Percentiles rank a stretch among this genome's conserved stretches.
These are phyloP conservation scores for Magnusiomyces clavatus DNA, from an alignment of 1,139 yeast genomes.

Conservation along the genomic window DNA sequence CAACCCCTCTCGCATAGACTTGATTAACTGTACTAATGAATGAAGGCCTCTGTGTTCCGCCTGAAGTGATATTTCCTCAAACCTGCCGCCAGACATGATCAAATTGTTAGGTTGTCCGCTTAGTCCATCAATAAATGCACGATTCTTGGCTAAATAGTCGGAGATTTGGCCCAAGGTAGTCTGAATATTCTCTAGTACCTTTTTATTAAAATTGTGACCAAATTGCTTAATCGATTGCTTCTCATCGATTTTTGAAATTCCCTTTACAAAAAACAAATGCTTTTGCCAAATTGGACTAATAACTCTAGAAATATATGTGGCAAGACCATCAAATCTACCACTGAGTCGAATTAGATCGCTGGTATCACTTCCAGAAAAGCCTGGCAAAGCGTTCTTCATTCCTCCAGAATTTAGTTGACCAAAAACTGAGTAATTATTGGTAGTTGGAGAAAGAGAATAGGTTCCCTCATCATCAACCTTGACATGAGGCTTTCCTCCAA, in stretches of 20 bases:
- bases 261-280: conserved; percentile 46
- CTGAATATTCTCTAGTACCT: conserved; percentile 27
- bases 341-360: conserved; percentile 63
- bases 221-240: conserved; percentile 8
- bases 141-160: conserved; percentile 33
- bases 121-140: conserved; percentile 37
- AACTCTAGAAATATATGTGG: conserved; percentile 68
- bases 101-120: conserved; percentile 29
- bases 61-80: conserved; percentile 63
- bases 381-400: conserved; percentile 2
- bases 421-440: background rate
- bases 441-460: conserved; percentile 12
- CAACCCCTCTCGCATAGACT: conserved; percentile 79
- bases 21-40: conserved; percentile 65
- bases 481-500: conserved; percentile 42
- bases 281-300: conserved; percentile 73
- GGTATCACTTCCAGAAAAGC: conserved; percentile 5
- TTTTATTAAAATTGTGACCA: conserved; percentile 15
- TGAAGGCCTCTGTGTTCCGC: conserved; percentile 89
- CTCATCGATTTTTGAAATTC: conserved; percentile 27
- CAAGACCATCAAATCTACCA: conserved; percentile 89
- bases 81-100: conserved; percentile 20
- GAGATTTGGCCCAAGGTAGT: conserved; percentile 29
- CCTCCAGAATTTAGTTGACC: too few relatives aligned
- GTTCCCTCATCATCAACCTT: conserved; percentile 29